phyloP scores from a whole-genome alignment of 1,139 yeast genomes.

The Debaryomycetaceae sp. region DNA sequence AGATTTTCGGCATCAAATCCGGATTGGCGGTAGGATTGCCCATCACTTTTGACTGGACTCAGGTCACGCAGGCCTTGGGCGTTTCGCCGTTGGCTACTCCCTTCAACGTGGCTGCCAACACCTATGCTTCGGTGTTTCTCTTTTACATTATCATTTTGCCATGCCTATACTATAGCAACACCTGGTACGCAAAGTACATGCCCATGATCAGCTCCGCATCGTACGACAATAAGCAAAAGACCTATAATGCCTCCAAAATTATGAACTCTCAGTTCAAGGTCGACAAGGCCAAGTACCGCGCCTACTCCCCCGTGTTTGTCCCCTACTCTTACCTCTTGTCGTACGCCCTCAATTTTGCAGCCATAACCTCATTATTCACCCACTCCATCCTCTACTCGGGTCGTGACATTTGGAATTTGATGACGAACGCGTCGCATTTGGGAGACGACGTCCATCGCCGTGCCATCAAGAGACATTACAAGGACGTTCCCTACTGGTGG shows the following conservation, averaged over 20 bases:
- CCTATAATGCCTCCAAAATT: constrained; percentile 28
- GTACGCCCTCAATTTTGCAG: constrained; percentile 32
- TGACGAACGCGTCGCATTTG: constrained; percentile 16
- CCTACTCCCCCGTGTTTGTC: constrained; percentile 24
- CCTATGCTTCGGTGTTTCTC: constrained; percentile 15
- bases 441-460: constrained; percentile 31
- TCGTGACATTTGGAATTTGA: constrained; percentile 18
- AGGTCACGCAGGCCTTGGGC: constrained; percentile 15
- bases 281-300: constrained; percentile 16
- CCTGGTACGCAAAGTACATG: constrained; percentile 39
- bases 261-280: constrained; percentile 7
- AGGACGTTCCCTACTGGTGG: constrained; percentile 33
- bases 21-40: constrained; percentile 8
- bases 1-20: constrained; percentile 8
- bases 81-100: constrained; percentile 12
- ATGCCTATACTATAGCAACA: constrained; percentile 39
- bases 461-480: constrained; percentile 21
- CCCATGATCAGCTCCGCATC: constrained; percentile 35
- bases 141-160: constrained; percentile 34
- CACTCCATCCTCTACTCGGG: constrained; percentile 30
- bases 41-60: constrained; percentile 47
- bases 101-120: constrained; percentile 10
- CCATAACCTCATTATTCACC: constrained; percentile 25
- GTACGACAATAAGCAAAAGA: constrained; percentile 33
- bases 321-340: constrained; percentile 27